These are phyloP conservation scores for Ogataea salicorniae DNA, from an alignment of 805 yeast species.

Conservation along the genomic window DNA sequence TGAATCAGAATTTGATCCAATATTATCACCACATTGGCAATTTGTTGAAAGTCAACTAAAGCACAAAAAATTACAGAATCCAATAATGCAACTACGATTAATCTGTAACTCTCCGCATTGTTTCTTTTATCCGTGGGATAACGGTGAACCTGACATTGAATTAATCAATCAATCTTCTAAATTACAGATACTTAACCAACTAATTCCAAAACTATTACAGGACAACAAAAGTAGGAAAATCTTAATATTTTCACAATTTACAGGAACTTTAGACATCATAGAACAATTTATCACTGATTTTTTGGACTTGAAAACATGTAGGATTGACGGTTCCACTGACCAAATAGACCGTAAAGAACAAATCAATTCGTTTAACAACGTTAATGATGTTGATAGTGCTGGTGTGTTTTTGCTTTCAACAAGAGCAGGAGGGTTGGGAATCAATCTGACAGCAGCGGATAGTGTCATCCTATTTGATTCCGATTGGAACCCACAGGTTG, in stretches of 20 bases:
- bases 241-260: conserved; percentile 82
- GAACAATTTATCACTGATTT: conserved; percentile 61
- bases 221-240: conserved; percentile 49
- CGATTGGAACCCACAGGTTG: conserved; percentile 98
- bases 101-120: conserved; percentile 83
- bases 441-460: conserved; percentile 82
- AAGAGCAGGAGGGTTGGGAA: conserved; percentile 92
- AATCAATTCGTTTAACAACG: conserved; percentile 46
- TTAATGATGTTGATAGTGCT: conserved; percentile 25
- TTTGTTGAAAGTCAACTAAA: conserved; percentile 38
- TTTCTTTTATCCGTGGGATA: conserved; percentile 74
- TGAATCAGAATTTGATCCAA: conserved; percentile 2
- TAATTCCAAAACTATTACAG: conserved; percentile 46
- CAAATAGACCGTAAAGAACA: conserved; percentile 62
- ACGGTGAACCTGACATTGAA: conserved; percentile 35
- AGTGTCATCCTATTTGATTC: conserved; percentile 86
- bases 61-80: conserved; percentile 54
- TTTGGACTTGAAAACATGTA: conserved; percentile 41
- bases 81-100: conserved; percentile 79
- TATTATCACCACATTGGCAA: conserved; percentile 20
- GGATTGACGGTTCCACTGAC: conserved; percentile 73
- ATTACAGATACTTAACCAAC: conserved; percentile 59
- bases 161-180: conserved; percentile 57
- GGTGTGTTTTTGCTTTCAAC: conserved; percentile 76
- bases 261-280: conserved; percentile 73